phyloP scores from a whole-genome alignment of 2,329 filamentous ascomycete species.

The Thielaviopsis ethacetica region DNA sequence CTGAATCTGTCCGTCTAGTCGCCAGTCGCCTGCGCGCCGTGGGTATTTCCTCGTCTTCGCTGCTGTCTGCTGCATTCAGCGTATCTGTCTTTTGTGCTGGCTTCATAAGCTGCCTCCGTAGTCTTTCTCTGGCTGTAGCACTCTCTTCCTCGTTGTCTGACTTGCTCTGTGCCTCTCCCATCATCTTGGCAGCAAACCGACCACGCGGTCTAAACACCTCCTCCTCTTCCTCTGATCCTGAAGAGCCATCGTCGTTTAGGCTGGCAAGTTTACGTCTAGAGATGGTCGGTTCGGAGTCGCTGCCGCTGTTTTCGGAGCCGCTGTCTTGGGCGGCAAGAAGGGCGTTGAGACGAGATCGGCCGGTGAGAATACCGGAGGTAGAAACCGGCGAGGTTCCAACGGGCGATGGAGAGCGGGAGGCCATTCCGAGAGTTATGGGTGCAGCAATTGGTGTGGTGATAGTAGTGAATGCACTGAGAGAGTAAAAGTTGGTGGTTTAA shows the following conservation, averaged over 20 bases:
- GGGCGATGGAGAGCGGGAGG: slow-evolving; percentile 8
- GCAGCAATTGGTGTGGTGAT: no score
- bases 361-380: slow-evolving; percentile 22
- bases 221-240: slow-evolving; percentile 18
- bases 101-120: slow-evolving; percentile 10
- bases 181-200: slow-evolving; percentile 48
- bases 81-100: slow-evolving; percentile 18
- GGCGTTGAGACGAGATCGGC: slow-evolving; percentile 37
- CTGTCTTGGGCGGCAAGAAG: slow-evolving; percentile 33
- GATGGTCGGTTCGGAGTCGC: slow-evolving; percentile 6
- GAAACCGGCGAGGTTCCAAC: neutral
- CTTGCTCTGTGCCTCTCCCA: slow-evolving; percentile 22
- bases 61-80: slow-evolving; percentile 18
- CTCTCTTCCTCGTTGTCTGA: slow-evolving; percentile 14
- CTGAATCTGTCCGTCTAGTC: slow-evolving; percentile 23
- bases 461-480: no score
- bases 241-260: neutral
- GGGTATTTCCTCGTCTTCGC: slow-evolving; percentile 19
- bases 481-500: no score
- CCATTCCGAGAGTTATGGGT: neutral
- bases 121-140: slow-evolving; percentile 5
- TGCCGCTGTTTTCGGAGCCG: slow-evolving; percentile 28
- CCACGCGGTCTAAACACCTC: slow-evolving; percentile 37
- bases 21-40: slow-evolving; percentile 18
- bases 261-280: neutral